Conservation (phyloP, 2,329 filamentous ascomycete species). For the Ilyonectria destructans region DNA sequence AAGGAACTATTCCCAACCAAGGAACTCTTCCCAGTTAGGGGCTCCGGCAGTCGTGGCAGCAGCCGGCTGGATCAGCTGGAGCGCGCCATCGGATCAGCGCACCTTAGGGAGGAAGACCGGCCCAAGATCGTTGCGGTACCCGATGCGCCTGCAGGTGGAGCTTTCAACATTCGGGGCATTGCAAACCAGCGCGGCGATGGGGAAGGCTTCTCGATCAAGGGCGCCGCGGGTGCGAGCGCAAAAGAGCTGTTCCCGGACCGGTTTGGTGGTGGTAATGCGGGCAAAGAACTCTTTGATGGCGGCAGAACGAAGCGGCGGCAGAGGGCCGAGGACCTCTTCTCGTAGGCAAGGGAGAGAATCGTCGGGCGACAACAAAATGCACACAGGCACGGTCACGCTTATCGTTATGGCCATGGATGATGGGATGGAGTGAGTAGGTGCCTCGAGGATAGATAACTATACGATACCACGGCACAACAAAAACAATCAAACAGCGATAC, state of each 20-base stretch:
- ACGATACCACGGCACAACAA: slow-evolving; percentile 50
- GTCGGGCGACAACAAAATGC: slow-evolving; percentile 2
- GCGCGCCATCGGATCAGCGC: slow-evolving; percentile 57
- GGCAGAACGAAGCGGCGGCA: slow-evolving; percentile 69
- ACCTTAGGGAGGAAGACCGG: slow-evolving; percentile 56
- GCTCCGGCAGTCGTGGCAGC: slow-evolving; percentile 43
- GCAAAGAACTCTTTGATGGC: slow-evolving; percentile 79
- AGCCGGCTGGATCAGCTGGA: slow-evolving; percentile 59
- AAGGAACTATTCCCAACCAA: slow-evolving; percentile 61
- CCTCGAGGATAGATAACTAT: slow-evolving; percentile 43
- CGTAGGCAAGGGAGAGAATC: slow-evolving; percentile 55
- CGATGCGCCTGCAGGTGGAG: slow-evolving; percentile 57
- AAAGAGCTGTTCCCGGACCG: slow-evolving; percentile 81
- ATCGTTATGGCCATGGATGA: slow-evolving; percentile 19
- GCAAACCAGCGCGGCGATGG: slow-evolving; percentile 63
- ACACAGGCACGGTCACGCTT: slow-evolving; percentile 3
- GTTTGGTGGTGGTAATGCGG: slow-evolving; percentile 70
- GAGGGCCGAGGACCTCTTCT: slow-evolving; percentile 82
- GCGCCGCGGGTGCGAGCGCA: slow-evolving; percentile 63
- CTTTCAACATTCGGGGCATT: slow-evolving; percentile 74
- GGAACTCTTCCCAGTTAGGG: slow-evolving; percentile 38
- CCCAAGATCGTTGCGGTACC: slow-evolving; percentile 74
- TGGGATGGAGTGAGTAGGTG: slow-evolving; percentile 31
- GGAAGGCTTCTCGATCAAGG: slow-evolving; percentile 78
- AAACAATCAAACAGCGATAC: slow-evolving; percentile 32